Evolutionary conservation across 139 green algal species (phyloP).

Genomic region (Coelastrella sp.): DNA sequence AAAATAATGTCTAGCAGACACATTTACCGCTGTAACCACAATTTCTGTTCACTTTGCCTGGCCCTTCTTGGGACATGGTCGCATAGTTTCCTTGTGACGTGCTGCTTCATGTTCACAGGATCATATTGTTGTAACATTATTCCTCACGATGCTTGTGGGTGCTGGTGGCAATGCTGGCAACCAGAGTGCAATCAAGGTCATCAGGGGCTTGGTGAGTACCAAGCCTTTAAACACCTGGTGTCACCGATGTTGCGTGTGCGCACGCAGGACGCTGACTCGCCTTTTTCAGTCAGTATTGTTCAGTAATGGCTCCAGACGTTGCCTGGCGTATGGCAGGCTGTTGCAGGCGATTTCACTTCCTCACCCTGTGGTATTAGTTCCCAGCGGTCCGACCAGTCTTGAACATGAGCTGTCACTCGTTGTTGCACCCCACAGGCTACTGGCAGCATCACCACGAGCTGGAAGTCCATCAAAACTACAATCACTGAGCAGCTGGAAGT

Average conservation of each 20-base stretch:
- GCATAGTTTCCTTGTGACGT: not conserved
- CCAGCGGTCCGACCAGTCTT: too few relatives aligned
- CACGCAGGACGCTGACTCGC: too few relatives aligned
- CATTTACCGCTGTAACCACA: not conserved
- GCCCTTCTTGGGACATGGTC: not conserved
- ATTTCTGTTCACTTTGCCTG: not conserved
- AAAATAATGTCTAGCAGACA: not conserved
- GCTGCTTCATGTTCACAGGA: slow-evolving; percentile 60
- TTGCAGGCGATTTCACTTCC: too few relatives aligned
- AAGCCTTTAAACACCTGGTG: too few relatives aligned
- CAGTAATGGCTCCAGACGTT: too few relatives aligned
- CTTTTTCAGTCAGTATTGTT: too few relatives aligned
- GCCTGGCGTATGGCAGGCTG: too few relatives aligned
- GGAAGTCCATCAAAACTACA: slow-evolving; percentile 45
- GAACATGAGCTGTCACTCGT: too few relatives aligned
- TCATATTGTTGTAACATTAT: slow-evolving; percentile 92
- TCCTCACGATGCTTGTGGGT: slow-evolving; percentile 94
- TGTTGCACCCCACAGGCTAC: not conserved
- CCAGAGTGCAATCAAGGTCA: slow-evolving; percentile 94
- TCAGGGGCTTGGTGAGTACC: slow-evolving; percentile 77
- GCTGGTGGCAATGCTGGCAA: slow-evolving; percentile 83
- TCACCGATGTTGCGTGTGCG: too few relatives aligned
- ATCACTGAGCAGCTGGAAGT: slow-evolving; percentile 83
- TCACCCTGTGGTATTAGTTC: too few relatives aligned
- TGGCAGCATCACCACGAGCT: slow-evolving; percentile 42